Conservation (phyloP, 345 rosid genomes). For the Microthlaspi erraticum region DNA sequence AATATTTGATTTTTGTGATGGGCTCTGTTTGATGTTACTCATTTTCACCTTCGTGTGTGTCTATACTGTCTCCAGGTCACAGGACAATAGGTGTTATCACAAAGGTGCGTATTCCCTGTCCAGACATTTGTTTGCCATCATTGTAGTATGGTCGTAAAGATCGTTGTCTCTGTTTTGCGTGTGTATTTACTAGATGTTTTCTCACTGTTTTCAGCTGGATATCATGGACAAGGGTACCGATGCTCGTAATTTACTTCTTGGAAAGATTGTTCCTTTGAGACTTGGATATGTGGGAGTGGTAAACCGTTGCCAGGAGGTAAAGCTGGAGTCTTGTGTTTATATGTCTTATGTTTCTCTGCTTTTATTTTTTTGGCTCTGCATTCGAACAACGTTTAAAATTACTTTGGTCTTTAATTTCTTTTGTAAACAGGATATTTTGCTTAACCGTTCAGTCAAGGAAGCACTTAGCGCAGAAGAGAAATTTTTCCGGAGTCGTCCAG, state of each 20-base stretch:
- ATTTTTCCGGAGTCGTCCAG: constrained; percentile 62
- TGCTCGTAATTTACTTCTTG: constrained; percentile 67
- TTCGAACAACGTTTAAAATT: constrained; percentile 1
- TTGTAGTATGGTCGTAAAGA: constrained; percentile 9
- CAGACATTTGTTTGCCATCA: constrained; percentile 19
- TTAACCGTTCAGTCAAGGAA: constrained; percentile 60
- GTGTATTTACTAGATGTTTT: constrained; percentile 22
- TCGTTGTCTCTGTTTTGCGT: background rate
- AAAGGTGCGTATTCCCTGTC: constrained; percentile 51
- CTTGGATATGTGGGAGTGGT: constrained; percentile 78
- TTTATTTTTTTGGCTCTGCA: constrained; percentile 24
- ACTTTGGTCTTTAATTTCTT: constrained; percentile 1
- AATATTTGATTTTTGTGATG: background rate
- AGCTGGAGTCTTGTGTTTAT: constrained; percentile 13
- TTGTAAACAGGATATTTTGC: constrained; percentile 58
- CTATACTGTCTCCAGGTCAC: constrained; percentile 54
- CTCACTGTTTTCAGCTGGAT: constrained; percentile 59
- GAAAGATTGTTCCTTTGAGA: constrained; percentile 62
- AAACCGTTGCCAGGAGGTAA: constrained; percentile 76
- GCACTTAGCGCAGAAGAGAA: constrained; percentile 59
- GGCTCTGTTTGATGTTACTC: constrained; percentile 5
- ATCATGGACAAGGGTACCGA: constrained; percentile 77
- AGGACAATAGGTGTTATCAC: constrained; percentile 76
- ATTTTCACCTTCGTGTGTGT: constrained; percentile 12
- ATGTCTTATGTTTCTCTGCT: background rate